Base-by-base conservation (phyloP, 805 yeast species). In the Ogataea angusta region DNA sequence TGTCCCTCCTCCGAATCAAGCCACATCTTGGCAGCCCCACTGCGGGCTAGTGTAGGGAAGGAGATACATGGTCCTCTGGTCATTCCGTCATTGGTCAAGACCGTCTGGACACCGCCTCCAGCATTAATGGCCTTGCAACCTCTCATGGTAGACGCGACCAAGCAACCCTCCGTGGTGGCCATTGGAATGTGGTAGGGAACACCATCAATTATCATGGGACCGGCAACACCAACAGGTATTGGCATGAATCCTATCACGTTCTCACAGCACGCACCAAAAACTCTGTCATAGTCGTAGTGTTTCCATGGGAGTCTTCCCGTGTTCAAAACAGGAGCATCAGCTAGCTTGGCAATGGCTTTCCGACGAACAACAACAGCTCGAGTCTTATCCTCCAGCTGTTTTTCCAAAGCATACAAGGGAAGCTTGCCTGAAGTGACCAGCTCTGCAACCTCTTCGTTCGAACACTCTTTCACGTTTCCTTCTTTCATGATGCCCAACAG, bases 81-180 rank as follows among this genome's bases (percentile, higher is more conserved):
- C 99, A 93, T 93, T 64, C 98, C 97, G 62, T 93, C 99, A 53
- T 81, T 85, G 10, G 96, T 87, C 52, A 93, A 73, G 18, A 91
- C 95, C 22, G 99, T 87, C 36, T 77, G 70, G 21, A 85, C 95
- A 64, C 99, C 99, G 37, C 98, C 97, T 45, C 99, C 99, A 6
- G 91, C 81, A 62, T 93, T 93, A 51, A 93, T 85, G 19, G 98
- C 98, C 62, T 93, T 93, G 71, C 98, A 93, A 51, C 99, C 99
- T 67, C 99, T 85, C 95, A 88, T 91, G 10, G 99, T 84, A 14
- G 97, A 89, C 4, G 99, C 99, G 51, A 93, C 97, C 43, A 93
- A 73, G 67, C 98, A 95, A 38, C 99, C 99, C 69, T 93, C 99
- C 25, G 99, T 93, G 13, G 99, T 93, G 19, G 99, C 99, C 95